Evolutionary conservation across 176 grass and related monocot genomes (phyloP), one percentile per base, ranked within the genome.

Genomic region (Eragrostis nindensis): DNA sequence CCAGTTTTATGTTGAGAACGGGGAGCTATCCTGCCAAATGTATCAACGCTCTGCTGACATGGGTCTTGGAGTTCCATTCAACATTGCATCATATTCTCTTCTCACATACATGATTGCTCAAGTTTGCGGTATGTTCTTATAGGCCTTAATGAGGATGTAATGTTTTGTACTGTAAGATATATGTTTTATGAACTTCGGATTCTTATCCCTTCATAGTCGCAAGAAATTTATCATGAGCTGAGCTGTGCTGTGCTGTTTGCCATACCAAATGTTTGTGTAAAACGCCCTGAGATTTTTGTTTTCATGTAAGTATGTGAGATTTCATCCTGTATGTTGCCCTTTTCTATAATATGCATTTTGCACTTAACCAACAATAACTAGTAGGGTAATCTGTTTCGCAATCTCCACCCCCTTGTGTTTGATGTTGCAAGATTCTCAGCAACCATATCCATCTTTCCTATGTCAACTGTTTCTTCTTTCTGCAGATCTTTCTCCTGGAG

Each of bases 31-130:
- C 42, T 97, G 95, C 73, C 95, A 94, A 77, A 97, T 97, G 92
- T 97, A 97, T 76, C 92, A 94, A 74, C 87, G 89, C 17, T 97
- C 95, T 62, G 95, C 95, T 62, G 95, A 97, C 42, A 92, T 97
- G 87, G 95, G 95, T 15, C 87, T 97, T 64, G 94, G 94, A 44
- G 87, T 97, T 60, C 92, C 95, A 87, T 97, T 94, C 80, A 94
- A 94, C 72, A 94, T 94, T 27, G 95, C 90, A 25, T 92, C 92
- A 5, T 94, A 94, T 78, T 92, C 92, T 47, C 92, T 94, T 69
- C 82, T 97, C 13, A 94, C 92, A 25, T 97, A 80, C 71, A 94
- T 97, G 86, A 84, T 97, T 47, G 91, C 95, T 46, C 90, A 97
- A 90, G 92, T 97, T 57, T 92, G 95, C 56, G 95, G 95, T 94